These are phyloP conservation scores for Boletellus ananiceps DNA, from an alignment of 768 basidiomycete genomes.

Conservation along the genomic window DNA sequence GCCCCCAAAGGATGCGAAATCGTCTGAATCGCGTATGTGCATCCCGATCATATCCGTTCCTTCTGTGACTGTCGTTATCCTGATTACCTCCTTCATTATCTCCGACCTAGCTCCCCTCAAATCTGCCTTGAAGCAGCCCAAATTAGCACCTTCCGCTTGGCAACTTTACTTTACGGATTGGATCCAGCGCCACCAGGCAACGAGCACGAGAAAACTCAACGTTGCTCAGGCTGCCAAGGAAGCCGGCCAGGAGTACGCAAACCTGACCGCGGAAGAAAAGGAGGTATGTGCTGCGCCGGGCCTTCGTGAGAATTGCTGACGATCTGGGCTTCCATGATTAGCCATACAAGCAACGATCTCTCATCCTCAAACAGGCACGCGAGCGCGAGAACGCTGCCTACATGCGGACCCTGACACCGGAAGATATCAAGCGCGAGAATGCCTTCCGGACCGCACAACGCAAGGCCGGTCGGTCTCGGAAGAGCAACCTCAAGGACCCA, in stretches of 20 bases:
- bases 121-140: slow-evolving; percentile 80
- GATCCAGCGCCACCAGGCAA: slow-evolving; percentile 82
- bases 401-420: slow-evolving; percentile 84
- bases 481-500: slow-evolving; percentile 94
- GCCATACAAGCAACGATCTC: slow-evolving; percentile 84
- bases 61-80: slow-evolving; percentile 27
- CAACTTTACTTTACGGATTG: slow-evolving; percentile 95
- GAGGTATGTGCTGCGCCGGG: slow-evolving; percentile 50
- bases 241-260: slow-evolving; percentile 86
- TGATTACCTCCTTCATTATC: slow-evolving; percentile 24
- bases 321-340: slow-evolving; percentile 32
- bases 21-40: slow-evolving; percentile 46
- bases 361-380: slow-evolving; percentile 78
- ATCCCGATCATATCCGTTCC: slow-evolving; percentile 27
- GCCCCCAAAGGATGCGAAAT: slow-evolving; percentile 36
- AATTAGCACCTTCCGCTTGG: slow-evolving; percentile 92
- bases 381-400: slow-evolving; percentile 80
- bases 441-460: slow-evolving; percentile 86
- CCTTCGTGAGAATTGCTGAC: slow-evolving; percentile 23
- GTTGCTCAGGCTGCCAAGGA: slow-evolving; percentile 95
- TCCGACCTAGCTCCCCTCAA: slow-evolving; percentile 55
- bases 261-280: slow-evolving; percentile 73
- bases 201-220: slow-evolving; percentile 80
- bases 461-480: slow-evolving; percentile 87
- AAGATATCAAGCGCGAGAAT: slow-evolving; percentile 94